Conservation (phyloP, 805 yeast genomes). For the Lachancea thermotolerans region DNA sequence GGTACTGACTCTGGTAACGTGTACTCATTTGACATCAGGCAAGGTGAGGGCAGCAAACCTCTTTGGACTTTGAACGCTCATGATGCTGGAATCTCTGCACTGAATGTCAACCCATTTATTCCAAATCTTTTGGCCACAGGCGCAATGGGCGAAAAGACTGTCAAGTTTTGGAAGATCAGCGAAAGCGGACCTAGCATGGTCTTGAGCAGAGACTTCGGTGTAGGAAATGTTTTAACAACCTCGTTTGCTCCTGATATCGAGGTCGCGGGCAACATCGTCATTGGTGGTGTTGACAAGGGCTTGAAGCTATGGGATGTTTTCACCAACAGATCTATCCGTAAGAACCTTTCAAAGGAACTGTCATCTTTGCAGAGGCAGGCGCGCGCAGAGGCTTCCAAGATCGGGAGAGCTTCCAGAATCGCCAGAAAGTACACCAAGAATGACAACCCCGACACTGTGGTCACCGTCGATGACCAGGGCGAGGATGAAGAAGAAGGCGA, state of each 20-base stretch:
- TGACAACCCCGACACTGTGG: conserved; percentile 44
- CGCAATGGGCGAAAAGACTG: conserved; percentile 82
- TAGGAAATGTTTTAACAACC: conserved; percentile 82
- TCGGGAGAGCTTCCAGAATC: conserved; percentile 63
- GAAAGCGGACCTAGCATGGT: conserved; percentile 71
- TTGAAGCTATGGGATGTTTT: conserved; percentile 91
- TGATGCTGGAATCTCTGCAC: conserved; percentile 84
- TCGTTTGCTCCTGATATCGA: conserved; percentile 83
- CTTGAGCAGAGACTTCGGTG: conserved; percentile 83
- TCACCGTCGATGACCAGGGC: conserved; percentile 58
- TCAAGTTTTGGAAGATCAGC: conserved; percentile 79
- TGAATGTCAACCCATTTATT: conserved; percentile 59
- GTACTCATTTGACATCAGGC: conserved; percentile 81
- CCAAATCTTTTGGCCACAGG: conserved; percentile 77
- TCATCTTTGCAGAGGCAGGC: conserved; percentile 49
- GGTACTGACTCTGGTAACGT: conserved; percentile 91
- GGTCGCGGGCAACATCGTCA: conserved; percentile 72
- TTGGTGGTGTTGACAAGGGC: conserved; percentile 82
- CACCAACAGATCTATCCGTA: conserved; percentile 72
- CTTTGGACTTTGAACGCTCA: conserved; percentile 97
- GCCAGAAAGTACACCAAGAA: conserved; percentile 60
- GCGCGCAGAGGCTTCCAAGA: conserved; percentile 44
- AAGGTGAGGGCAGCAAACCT: conserved; percentile 49
- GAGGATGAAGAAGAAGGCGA: conserved; percentile 57
- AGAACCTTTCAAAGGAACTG: conserved; percentile 56